Evolutionary conservation across 2,329 filamentous ascomycete species (phyloP).

Genomic region (Cercospora beticola): DNA sequence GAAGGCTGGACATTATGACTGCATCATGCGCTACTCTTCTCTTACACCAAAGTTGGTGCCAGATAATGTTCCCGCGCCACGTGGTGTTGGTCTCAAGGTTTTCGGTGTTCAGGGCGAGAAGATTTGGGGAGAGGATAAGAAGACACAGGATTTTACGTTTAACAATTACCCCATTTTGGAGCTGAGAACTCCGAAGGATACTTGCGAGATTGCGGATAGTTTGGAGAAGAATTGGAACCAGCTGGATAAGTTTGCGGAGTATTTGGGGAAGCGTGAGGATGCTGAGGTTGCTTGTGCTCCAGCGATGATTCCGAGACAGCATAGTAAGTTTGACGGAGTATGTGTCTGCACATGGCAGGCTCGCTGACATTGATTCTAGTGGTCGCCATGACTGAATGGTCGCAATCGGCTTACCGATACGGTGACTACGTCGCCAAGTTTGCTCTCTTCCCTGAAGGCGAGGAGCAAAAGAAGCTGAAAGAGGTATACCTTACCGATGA

Average conservation of each 20-base stretch:
- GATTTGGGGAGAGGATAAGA: conserved; percentile 39
- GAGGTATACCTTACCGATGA: conserved; percentile 31
- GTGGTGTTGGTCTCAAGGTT: conserved; percentile 40
- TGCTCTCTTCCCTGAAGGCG: conserved; percentile 35
- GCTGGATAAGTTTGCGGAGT: conserved; percentile 34
- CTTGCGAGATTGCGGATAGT: conserved; percentile 38
- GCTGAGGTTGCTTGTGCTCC: conserved; percentile 35
- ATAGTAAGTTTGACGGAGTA: conserved; percentile 23
- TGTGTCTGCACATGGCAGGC: not conserved
- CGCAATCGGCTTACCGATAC: conserved; percentile 39
- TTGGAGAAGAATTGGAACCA: conserved; percentile 39
- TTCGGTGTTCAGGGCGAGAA: conserved; percentile 41
- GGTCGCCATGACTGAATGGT: conserved; percentile 39
- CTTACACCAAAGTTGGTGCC: conserved; percentile 41
- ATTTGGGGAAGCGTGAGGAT: conserved; percentile 33
- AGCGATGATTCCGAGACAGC: conserved; percentile 33
- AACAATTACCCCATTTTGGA: conserved; percentile 39
- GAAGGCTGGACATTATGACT: conserved; percentile 37
- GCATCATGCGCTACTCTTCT: conserved; percentile 41
- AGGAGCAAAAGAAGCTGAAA: conserved; percentile 34
- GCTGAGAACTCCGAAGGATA: conserved; percentile 35
- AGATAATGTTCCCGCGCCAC: conserved; percentile 39
- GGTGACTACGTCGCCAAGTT: conserved; percentile 39
- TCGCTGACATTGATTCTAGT: conserved; percentile 16
- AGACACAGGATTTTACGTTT: conserved; percentile 39